Base-by-base conservation (phyloP, 2,329 filamentous ascomycete species). In the Calonectria pteridis region DNA sequence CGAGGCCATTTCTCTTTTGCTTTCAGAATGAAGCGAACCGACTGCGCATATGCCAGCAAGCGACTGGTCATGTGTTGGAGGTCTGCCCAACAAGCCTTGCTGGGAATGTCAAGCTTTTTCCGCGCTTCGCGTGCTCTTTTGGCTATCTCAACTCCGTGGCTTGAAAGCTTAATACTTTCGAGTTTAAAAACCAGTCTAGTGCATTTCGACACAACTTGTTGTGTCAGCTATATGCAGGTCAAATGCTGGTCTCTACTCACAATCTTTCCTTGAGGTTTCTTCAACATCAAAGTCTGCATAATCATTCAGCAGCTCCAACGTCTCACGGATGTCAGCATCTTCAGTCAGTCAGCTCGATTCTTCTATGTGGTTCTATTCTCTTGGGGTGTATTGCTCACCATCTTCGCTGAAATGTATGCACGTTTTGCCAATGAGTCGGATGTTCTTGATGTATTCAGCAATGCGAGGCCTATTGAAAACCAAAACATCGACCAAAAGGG, bases 1-100 rank as follows among this genome's bases (percentile, higher is more conserved):
- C 50, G 37, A 0, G 80, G 81, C 77, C 83, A 84, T 16, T 66
- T 71, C 0, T 49, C 35, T 2, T 70, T 71, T 9, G 78, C 78
- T 9, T 64, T 28, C 0, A 79, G 46, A 0, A 81, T 73, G 51
- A 75, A 75, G 13, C 69, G 59, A 0, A 72, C 69, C 1, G 77
- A 76, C 6, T 74, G 51, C 0, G 58, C 58, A 67, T 80, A 80
- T 3, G 80, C 76, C 1, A 69, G 31, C 0, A 77, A 73, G 1
- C 80, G 76, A 20, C 68, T 77, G 2, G 77, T 67, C 29, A 58
- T 67, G 49, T 81, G 79, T 11, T 78, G 76, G 1, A 81, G 69
- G 5, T 80, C 74, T 31, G 69, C 71, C 80, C 79, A 81, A 16
- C 73, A 74, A 23, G 65, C 35, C 6, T 71, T 23, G 46, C 70